Percentiles rank a stretch among this genome's conserved stretches.
phyloP scores from a whole-genome alignment of 345 rosid species.

The Gossypium anomalum region DNA sequence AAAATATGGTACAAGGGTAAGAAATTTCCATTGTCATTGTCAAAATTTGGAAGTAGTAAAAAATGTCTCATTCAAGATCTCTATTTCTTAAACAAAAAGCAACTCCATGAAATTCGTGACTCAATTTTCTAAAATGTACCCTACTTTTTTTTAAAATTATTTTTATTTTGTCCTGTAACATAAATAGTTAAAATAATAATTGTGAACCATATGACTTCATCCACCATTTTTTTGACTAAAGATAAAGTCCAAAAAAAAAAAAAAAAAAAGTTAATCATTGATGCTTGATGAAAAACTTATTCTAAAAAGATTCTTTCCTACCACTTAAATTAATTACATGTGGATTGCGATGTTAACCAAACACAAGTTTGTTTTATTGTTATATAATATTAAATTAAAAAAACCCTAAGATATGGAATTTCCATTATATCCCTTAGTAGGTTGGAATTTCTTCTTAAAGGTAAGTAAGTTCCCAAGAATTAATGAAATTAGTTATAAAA shows the following conservation, averaged over 20 bases:
- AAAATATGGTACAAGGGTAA: background rate
- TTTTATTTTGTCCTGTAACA: background rate
- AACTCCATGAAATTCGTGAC: background rate
- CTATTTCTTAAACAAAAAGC: background rate
- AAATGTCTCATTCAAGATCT: background rate
- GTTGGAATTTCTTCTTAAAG: too few relatives aligned
- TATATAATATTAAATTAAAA: too few relatives aligned
- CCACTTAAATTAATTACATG: background rate
- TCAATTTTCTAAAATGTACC: background rate
- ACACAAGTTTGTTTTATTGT: too few relatives aligned
- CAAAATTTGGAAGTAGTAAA: background rate
- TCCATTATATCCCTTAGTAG: too few relatives aligned
- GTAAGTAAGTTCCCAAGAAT: too few relatives aligned
- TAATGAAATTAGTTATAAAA: too few relatives aligned
- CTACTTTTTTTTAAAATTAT: background rate
- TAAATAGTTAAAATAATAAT: background rate
- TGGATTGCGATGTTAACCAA: background rate
- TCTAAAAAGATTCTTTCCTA: background rate
- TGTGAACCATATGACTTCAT: background rate
- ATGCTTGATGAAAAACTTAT: background rate
- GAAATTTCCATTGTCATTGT: background rate
- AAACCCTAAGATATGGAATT: too few relatives aligned
- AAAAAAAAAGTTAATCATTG: background rate
- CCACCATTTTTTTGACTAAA: background rate
- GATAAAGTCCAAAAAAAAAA: background rate